Evolutionary conservation across 1,139 yeast species (phyloP), one percentile per base, ranked within the genome.

Genomic region (Scheffersomyces titani): DNA sequence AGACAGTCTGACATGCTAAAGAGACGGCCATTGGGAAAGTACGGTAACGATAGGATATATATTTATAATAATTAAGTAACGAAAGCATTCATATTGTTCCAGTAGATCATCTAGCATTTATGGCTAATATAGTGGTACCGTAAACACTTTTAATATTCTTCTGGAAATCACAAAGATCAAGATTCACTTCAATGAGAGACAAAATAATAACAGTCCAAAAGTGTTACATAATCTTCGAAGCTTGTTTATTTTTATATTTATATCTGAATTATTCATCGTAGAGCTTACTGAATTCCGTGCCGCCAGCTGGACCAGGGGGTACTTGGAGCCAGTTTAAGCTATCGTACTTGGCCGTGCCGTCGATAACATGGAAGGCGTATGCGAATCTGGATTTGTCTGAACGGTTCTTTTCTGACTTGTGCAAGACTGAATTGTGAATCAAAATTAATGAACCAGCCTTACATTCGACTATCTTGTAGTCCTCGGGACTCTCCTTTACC

Each of bases 291-390:
- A 89, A 89, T 30, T 87, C 73, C 0, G 78, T 71, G 0, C 92
- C 90, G 0, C 93, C 92, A 19, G 82, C 73, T 6, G 70, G 67
- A 9, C 73, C 62, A 1, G 88, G 85, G 0, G 96, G 96, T 1
- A 89, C 86, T 65, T 89, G 96, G 47, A 89, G 75, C 96, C 96
- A 89, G 67, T 89, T 89, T 65, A 77, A 71, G 40, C 75, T 74
- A 66, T 89, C 96, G 65, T 88, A 89, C 44, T 80, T 70, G 2
- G 76, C 69, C 1, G 65, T 70, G 1, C 93, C 96, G 55, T 90
- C 96, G 58, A 90, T 88, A 51, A 88, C 81, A 68, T 90, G 96
- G 72, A 90, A 90, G 0, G 96, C 89, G 70, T 89, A 90, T 1
- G 93, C 96, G 65, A 79, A 89, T 59, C 96, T 75, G 6, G 92